phyloP scores from a whole-genome alignment of 305 asterid genomes.

The Solanum chacoense region DNA sequence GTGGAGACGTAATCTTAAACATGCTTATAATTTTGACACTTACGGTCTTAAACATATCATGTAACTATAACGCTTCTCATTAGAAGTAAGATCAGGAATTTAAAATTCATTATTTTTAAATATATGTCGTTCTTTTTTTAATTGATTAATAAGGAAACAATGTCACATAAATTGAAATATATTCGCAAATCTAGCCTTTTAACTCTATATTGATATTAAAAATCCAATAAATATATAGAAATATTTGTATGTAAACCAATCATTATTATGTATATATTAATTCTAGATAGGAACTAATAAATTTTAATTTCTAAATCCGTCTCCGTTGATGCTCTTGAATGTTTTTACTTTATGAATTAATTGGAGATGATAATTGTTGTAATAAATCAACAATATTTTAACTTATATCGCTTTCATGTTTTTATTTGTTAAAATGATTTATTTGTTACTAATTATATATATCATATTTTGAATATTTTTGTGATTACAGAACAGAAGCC shows the following conservation, averaged over 20 bases:
- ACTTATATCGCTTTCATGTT: not conserved
- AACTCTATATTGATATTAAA: not conserved
- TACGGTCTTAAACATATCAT: no score
- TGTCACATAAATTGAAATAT: not conserved
- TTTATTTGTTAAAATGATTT: not conserved
- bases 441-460: not conserved
- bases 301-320: not conserved
- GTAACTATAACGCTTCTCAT: not conserved
- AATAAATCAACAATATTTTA: no score
- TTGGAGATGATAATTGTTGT: not conserved
- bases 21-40: no score
- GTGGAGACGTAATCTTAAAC: not conserved
- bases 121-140: not conserved
- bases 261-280: not conserved
- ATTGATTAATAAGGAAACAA: not conserved
- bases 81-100: not conserved
- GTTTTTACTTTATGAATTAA: not conserved
- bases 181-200: not conserved
- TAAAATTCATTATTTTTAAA: not conserved
- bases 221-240: not conserved
- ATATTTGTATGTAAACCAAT: not conserved
- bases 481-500: conserved; percentile 30
- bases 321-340: not conserved
- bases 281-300: not conserved
- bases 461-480: not conserved